Base-by-base conservation (phyloP, 2,329 filamentous ascomycete species). In the Trichoderma harzianum region DNA sequence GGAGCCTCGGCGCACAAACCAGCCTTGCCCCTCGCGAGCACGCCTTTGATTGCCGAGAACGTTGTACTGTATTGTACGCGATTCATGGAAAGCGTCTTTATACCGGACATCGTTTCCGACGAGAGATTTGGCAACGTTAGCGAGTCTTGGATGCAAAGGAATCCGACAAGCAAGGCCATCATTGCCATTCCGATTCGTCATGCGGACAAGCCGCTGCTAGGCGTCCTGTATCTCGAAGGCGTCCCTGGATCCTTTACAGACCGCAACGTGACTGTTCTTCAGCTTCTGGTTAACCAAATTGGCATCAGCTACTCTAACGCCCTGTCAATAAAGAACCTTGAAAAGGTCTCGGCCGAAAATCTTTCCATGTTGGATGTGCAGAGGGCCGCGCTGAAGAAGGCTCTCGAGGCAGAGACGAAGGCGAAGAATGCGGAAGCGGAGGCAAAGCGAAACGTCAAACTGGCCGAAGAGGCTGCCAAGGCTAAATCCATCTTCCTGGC, bases 111-210 rank as follows among this genome's bases (percentile, higher is more conserved):
- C 30, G 84, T 92, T 26, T 89, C 88, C 63, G 93, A 95, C 76
- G 93, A 95, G 79, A 86, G 92, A 36, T 94, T 95, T 74, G 91
- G 91, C 60, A 94, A 93, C 73, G 91, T 94, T 7, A 89, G 87
- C 61, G 88, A 92, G 26, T 83, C 86, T 0, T 95, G 92, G 88
- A 82, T 93, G 34, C 85, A 88, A 74, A 86, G 86, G 69, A 92
- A 94, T 74, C 91, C 91, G 0, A 82, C 87, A 39, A 92, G 92
- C 76, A 92, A 90, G 77, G 90, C 92, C 4, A 89, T 95, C 72
- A 94, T 95, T 72, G 90, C 91, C n/a, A 89, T 95, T 51, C 93
- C 93, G 0, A 95, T 95, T 71, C 85, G 90, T 61, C 92, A 94
- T 78, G 92, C 91, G 5, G 86, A 88, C 36, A 91, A 92, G 66